Evolutionary conservation across 139 green algal genomes (phyloP).

Genomic region (Coelastrella sp.): DNA sequence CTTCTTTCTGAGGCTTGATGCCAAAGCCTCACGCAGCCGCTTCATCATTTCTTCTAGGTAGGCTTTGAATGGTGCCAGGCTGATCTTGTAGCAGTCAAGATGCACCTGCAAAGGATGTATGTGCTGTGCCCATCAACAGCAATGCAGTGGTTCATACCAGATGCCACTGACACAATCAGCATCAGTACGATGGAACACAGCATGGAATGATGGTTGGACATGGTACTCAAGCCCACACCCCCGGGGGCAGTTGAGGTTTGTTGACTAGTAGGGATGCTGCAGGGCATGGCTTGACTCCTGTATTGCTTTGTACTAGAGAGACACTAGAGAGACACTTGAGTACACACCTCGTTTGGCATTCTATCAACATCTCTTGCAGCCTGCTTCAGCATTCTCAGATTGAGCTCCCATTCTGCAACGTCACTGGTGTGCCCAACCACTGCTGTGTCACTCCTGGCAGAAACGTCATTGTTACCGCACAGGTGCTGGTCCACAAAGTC

Average conservation of each 20-base stretch:
- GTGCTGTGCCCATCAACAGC: background rate
- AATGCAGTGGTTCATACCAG: background rate
- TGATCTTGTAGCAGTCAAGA: constrained; percentile 68
- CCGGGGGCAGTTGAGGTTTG: too few species aligned
- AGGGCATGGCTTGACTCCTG: background rate
- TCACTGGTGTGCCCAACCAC: background rate
- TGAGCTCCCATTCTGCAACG: constrained; percentile 77
- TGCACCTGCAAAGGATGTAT: constrained; percentile 34
- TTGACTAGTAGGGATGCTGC: background rate
- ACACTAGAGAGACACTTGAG: too few species aligned
- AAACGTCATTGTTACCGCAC: background rate
- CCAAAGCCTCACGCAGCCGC: constrained; percentile 72
- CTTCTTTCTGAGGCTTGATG: constrained; percentile 71
- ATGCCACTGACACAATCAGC: background rate
- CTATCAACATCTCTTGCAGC: constrained; percentile 67
- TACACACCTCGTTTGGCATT: constrained; percentile 72
- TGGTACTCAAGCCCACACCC: too few species aligned
- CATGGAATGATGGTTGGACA: too few species aligned
- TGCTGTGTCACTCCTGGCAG: background rate
- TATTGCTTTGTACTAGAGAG: background rate
- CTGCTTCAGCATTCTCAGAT: constrained; percentile 81
- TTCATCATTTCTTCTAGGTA: constrained; percentile 79
- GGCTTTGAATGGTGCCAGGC: constrained; percentile 69
- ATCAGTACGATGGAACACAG: too few species aligned
- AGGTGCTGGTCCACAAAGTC: constrained; percentile 78